Evolutionary conservation across 75 land plant species (phyloP).

Genomic region (Larix kaempferi): DNA sequence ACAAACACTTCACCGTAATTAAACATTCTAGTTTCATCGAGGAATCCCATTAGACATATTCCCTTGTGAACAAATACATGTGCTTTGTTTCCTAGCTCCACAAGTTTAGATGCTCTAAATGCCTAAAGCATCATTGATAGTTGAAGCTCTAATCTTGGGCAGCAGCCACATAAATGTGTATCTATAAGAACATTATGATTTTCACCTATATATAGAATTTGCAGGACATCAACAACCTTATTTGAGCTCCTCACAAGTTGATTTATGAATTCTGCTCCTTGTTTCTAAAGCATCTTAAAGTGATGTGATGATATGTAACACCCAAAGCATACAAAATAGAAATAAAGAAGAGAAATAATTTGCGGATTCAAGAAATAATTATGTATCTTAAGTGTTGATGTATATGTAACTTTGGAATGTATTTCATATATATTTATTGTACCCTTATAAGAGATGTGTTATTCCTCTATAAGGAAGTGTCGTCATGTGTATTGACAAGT

Average conservation of each 20-base stretch:
- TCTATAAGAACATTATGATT: conserved; percentile 18
- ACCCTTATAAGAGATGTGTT: no score
- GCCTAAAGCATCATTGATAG: conserved; percentile 58
- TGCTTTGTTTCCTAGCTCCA: conserved; percentile 46
- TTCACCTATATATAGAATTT: conserved; percentile 28
- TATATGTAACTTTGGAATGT: no score
- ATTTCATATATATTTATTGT: no score
- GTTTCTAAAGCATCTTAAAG: conserved; percentile 43
- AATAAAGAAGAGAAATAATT: conserved; percentile 51
- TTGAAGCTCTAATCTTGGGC: conserved; percentile 64
- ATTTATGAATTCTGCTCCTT: conserved; percentile 32
- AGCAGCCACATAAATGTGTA: conserved; percentile 65
- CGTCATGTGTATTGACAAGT: no score
- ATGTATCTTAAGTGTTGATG: no score
- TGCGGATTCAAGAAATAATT: conserved; percentile 78
- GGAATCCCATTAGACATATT: conserved; percentile 64
- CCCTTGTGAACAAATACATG: conserved; percentile 73
- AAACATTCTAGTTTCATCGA: conserved; percentile 66
- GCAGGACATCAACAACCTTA: conserved; percentile 45
- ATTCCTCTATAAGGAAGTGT: no score
- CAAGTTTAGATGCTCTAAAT: conserved; percentile 42
- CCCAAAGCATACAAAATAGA: conserved; percentile 85
- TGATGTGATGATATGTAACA: conserved; percentile 41
- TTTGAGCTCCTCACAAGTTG: conserved; percentile 47
- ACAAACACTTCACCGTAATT: conserved; percentile 78